Conservation (phyloP, 441 rosid genomes). For the Adansonia grandidieri region DNA sequence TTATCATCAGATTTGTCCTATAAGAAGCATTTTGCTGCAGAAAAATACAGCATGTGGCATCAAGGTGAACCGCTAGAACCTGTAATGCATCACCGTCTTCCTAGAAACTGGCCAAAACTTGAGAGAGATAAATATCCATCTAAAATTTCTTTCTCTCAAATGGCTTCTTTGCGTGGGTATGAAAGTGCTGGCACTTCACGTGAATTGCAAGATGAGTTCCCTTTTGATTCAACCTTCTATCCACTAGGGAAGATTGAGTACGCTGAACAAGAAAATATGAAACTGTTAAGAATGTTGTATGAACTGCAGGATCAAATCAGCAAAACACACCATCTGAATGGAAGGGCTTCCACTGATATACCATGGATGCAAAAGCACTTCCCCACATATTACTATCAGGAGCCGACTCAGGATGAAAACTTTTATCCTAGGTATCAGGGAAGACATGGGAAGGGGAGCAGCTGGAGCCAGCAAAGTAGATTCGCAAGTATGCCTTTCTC, state of each 20-base stretch:
- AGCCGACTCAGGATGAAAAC: conserved; percentile 31
- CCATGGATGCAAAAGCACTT: conserved; percentile 33
- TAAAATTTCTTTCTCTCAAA: conserved; percentile 40
- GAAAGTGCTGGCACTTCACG: conserved; percentile 50
- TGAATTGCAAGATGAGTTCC: conserved; percentile 45
- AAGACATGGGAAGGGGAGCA: conserved; percentile 36
- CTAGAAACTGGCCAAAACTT: conserved; percentile 45
- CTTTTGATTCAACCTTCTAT: conserved; percentile 41
- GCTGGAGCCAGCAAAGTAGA: conserved; percentile 43
- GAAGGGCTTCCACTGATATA: conserved; percentile 39
- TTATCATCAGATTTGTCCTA: conserved; percentile 41
- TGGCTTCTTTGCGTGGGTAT: conserved; percentile 44
- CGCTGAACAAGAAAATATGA: conserved; percentile 57
- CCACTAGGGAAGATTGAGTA: conserved; percentile 46
- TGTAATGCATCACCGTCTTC: conserved; percentile 41
- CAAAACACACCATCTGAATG: conserved; percentile 45
- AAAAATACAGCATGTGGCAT: conserved; percentile 40
- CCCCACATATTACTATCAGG: conserved; percentile 31
- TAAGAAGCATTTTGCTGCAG: conserved; percentile 35
- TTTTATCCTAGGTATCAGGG: conserved; percentile 37
- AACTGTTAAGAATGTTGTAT: conserved; percentile 59
- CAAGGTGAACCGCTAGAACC: conserved; percentile 44
- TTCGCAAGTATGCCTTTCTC: conserved; percentile 47
- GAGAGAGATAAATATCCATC: conserved; percentile 44
- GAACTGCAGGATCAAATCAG: conserved; percentile 68